These are phyloP conservation scores for Nicotiana knightiana DNA, from an alignment of 257 asterid genomes.

Conservation along the genomic window DNA sequence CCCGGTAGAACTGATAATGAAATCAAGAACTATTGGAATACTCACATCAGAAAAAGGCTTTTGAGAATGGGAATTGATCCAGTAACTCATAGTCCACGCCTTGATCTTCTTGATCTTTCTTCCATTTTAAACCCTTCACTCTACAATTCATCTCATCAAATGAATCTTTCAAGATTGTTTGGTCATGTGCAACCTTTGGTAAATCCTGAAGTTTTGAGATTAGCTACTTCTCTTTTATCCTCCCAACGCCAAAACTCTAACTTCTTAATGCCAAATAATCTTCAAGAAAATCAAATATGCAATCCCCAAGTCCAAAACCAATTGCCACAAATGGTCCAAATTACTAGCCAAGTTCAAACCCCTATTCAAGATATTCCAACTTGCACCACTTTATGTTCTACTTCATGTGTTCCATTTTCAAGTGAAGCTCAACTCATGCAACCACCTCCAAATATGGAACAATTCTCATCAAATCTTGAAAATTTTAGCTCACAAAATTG, in stretches of 20 bases:
- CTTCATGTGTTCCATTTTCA: slow-evolving; percentile 11
- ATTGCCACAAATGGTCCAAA: slow-evolving; percentile 22
- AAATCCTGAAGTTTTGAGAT: slow-evolving; percentile 48
- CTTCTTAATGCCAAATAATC: slow-evolving; percentile 20
- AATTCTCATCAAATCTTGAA: slow-evolving; percentile 14
- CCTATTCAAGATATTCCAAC: slow-evolving; percentile 27
- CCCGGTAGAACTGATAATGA: slow-evolving; percentile 88
- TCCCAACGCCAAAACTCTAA: slow-evolving; percentile 33
- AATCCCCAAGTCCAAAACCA: slow-evolving; percentile 19
- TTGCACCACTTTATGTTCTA: not conserved
- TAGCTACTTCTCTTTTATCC: slow-evolving; percentile 46
- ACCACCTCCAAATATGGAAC: slow-evolving; percentile 25
- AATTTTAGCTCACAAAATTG: slow-evolving; percentile 26
- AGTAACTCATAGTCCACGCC: slow-evolving; percentile 70
- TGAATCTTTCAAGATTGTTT: slow-evolving; percentile 45
- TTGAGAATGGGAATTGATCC: slow-evolving; percentile 86
- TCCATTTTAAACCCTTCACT: slow-evolving; percentile 33
- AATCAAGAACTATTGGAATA: slow-evolving; percentile 83
- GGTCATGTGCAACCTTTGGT: slow-evolving; percentile 37
- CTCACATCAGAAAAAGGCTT: slow-evolving; percentile 66
- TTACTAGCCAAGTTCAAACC: slow-evolving; percentile 27
- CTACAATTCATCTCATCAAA: slow-evolving; percentile 26
- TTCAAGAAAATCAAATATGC: slow-evolving; percentile 23
- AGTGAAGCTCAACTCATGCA: slow-evolving; percentile 35
- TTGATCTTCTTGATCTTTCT: slow-evolving; percentile 73